Base-by-base conservation (phyloP, 768 basidiomycete genomes). In the Termitomyces sp. region DNA sequence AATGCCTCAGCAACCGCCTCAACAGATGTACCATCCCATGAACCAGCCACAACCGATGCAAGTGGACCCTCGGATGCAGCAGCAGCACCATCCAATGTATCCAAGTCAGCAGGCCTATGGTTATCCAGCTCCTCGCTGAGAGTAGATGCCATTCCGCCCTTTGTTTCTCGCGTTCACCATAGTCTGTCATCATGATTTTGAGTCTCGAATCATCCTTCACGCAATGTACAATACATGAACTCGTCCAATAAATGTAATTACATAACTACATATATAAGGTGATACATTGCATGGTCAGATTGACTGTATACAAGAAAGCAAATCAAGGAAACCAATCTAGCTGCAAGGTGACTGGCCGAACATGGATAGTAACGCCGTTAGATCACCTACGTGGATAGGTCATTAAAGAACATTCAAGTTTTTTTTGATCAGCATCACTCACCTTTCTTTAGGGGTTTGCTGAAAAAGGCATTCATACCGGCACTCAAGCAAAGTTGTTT, bases 391-490 rank as follows among this genome's bases (percentile, higher is more conserved):
- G 32, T 31, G 17, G 7, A 32, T 46, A 25, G n/a, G 9, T 36
- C 54, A 56, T 20, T 50, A 14, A 49, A 12, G n/a, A 49, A 12
- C 12, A 51, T 14, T 25, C 17, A 3, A 50, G 9, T 9, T 14
- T 32, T 25, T 20, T 2, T 37, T n/a, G 1, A 8, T 14, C 17
- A 48, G 15, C 34, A 52, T 36, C 12, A 67, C 77, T 57, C 60
- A 85, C 86, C 74, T 68, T 83, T 86, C 66, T 78, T 83, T 45
- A 90, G 73, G 12, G 89, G 89, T 72, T 91, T 91, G 68, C 84
- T 88, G 65, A 89, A 82, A 70, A 90, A 91, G 4, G 79, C 77
- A 66, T 89, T 88, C 89, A 91, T 91, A 10, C 89, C 89, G 3
- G 87, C 86, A 64, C 86, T 89, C n/a, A 90, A 71, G 66, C 89